Evolutionary conservation across 306 rosid genomes (phyloP).

Genomic region (Trichosanthes cucumerina): DNA sequence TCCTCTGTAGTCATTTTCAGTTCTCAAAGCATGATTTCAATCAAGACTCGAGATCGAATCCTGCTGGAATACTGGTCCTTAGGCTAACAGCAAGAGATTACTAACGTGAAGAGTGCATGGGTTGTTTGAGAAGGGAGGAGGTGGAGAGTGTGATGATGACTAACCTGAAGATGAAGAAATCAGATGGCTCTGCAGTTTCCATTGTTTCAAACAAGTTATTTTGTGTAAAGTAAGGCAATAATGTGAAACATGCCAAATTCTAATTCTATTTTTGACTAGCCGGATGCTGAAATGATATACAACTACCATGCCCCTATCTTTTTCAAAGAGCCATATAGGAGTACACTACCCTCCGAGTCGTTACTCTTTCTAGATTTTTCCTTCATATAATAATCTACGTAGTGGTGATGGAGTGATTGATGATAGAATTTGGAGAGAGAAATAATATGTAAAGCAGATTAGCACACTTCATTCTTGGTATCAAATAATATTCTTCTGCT

Average conservation of each 20-base stretch:
- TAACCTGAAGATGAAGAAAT: conserved; percentile 4
- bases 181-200: background rate
- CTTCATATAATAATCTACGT: background rate
- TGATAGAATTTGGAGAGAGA: conserved; percentile 9
- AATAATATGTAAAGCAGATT: background rate
- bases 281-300: background rate
- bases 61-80: background rate
- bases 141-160: background rate
- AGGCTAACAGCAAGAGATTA: conserved; percentile 3
- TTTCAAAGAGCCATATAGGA: conserved; percentile 1
- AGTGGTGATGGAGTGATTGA: conserved; percentile 21
- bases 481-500: conserved; percentile 29
- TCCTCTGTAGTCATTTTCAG: conserved; percentile 20
- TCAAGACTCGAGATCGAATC: conserved; percentile 1
- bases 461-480: conserved; percentile 19
- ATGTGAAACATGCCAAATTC: background rate
- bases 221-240: background rate
- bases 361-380: background rate
- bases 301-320: conserved; percentile 9
- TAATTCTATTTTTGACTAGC: background rate
- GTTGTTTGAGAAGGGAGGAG: background rate
- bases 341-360: background rate
- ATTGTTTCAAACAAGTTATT: background rate
- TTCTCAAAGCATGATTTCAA: conserved; percentile 10
- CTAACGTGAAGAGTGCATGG: background rate